Percentiles rank a stretch among this genome's conserved stretches.
Evolutionary conservation across 352 stramenopile genomes (phyloP).

Genomic region (Pythium guiyangense): DNA sequence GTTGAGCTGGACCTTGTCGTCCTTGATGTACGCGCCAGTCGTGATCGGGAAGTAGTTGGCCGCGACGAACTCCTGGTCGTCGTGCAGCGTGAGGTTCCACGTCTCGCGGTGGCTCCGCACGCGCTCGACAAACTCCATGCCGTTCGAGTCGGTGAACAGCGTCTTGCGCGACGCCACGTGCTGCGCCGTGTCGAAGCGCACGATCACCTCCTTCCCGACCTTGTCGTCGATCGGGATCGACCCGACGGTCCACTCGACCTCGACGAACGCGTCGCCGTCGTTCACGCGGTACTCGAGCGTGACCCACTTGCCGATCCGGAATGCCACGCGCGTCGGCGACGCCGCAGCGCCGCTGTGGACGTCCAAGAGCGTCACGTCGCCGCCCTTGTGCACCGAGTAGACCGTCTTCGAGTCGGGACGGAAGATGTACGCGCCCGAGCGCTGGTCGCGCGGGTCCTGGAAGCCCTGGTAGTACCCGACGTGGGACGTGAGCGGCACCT

Average conservation of each 20-base stretch:
- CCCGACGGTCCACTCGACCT: conserved; percentile 94
- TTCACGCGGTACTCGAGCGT: conserved; percentile 89
- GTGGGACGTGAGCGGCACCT: conserved; percentile 39
- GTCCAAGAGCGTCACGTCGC: conserved; percentile 39
- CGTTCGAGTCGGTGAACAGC: conserved; percentile 96
- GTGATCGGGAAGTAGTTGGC: conserved; percentile 99
- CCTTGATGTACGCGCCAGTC: conserved; percentile 91
- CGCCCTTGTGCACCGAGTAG: conserved; percentile 28
- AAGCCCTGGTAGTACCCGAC: conserved; percentile 70
- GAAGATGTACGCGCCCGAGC: conserved; percentile 97
- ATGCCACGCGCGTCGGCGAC: conserved; percentile 41
- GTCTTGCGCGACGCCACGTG: conserved; percentile 44
- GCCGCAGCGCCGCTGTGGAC: conserved; percentile 21
- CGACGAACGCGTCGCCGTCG: conserved; percentile 80
- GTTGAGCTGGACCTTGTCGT: conserved; percentile 76
- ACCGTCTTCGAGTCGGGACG: conserved; percentile 80
- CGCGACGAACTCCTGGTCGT: conserved; percentile 90
- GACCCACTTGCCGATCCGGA: conserved; percentile 86
- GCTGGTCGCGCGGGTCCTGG: conserved; percentile 44
- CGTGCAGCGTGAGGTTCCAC: conserved; percentile 85
- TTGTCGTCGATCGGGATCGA: conserved; percentile 68
- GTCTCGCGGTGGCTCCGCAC: conserved; percentile 86
- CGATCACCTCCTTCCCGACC: conserved; percentile 95
- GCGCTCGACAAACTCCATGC: conserved; percentile 91
- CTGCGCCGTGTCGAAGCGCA: conserved; percentile 76